phyloP scores from a whole-genome alignment of 345 rosid species.

The Ailanthus altissimus region DNA sequence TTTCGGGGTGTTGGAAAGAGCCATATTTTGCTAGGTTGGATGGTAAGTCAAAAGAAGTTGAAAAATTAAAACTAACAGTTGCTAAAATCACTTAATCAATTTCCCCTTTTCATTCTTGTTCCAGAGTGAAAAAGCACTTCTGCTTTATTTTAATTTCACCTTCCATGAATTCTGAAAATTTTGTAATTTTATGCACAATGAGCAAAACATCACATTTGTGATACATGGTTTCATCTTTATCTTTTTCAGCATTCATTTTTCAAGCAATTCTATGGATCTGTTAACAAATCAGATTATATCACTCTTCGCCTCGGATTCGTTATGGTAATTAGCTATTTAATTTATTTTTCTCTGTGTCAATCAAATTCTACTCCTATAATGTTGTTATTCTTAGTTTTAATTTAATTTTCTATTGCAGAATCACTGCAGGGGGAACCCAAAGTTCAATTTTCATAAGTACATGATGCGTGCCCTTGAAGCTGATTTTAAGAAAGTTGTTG shows the following conservation, averaged over 20 bases:
- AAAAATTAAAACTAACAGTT: not conserved
- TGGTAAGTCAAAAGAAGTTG: conserved; percentile 48
- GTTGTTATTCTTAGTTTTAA: not conserved
- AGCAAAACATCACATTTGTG: not conserved
- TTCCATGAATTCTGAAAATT: not conserved
- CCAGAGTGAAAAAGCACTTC: not conserved
- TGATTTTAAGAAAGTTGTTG: conserved; percentile 93
- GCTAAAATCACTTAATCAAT: not conserved
- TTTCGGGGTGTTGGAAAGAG: conserved; percentile 72
- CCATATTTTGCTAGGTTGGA: conserved; percentile 55
- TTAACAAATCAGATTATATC: conserved; percentile 71
- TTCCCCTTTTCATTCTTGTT: not conserved
- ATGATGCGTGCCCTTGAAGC: conserved; percentile 88
- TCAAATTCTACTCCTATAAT: not conserved
- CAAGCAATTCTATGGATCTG: conserved; percentile 86
- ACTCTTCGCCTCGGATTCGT: conserved; percentile 80
- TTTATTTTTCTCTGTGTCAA: not conserved
- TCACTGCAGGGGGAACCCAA: conserved; percentile 72
- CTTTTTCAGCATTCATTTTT: conserved; percentile 67
- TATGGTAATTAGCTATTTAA: conserved; percentile 44
- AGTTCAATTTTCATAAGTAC: conserved; percentile 81
- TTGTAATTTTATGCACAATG: not conserved
- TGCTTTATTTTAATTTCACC: not conserved
- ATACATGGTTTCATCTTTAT: conserved; percentile 2
- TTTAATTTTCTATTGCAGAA: conserved; percentile 40